phyloP scores from a whole-genome alignment of 305 asterid genomes.

The Ilex paraguariensis region DNA sequence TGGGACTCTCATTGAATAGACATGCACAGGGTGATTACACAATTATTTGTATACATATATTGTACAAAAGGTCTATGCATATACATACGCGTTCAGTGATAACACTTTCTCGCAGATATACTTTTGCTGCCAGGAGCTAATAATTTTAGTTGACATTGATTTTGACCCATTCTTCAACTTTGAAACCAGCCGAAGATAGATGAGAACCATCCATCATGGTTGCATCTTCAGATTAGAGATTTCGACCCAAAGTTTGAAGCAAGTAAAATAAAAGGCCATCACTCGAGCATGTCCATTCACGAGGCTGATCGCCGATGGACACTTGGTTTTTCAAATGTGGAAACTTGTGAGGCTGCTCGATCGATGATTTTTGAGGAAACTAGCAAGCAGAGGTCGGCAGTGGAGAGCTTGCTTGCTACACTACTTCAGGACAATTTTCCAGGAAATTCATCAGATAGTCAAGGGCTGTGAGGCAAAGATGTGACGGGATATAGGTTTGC shows the following conservation, averaged over 20 bases:
- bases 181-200: conserved; percentile 17
- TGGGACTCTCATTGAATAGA: too few species aligned
- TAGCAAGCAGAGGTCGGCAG: conserved; percentile 11
- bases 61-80: too few species aligned
- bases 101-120: too few species aligned
- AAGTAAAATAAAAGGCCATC: not conserved
- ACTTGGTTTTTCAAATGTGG: conserved; percentile 14
- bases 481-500: too few species aligned
- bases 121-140: not conserved
- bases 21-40: too few species aligned
- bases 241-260: conserved; percentile 10
- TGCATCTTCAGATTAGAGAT: conserved; percentile 17
- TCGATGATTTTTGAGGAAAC: conserved; percentile 14
- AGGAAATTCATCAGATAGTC: too few species aligned
- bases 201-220: conserved; percentile 19
- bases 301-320: conserved; percentile 14
- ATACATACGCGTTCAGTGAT: too few species aligned
- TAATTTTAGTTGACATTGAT: too few species aligned
- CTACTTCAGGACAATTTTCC: conserved; percentile 1
- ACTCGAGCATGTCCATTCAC: not conserved
- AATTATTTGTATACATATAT: too few species aligned
- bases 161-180: not conserved
- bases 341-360: conserved; percentile 6
- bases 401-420: conserved; percentile 10
- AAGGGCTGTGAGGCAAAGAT: too few species aligned